Percentiles rank a stretch among this genome's conserved stretches.
phyloP scores from a whole-genome alignment of 2,329 filamentous ascomycete species.

The Didymella lethalis region DNA sequence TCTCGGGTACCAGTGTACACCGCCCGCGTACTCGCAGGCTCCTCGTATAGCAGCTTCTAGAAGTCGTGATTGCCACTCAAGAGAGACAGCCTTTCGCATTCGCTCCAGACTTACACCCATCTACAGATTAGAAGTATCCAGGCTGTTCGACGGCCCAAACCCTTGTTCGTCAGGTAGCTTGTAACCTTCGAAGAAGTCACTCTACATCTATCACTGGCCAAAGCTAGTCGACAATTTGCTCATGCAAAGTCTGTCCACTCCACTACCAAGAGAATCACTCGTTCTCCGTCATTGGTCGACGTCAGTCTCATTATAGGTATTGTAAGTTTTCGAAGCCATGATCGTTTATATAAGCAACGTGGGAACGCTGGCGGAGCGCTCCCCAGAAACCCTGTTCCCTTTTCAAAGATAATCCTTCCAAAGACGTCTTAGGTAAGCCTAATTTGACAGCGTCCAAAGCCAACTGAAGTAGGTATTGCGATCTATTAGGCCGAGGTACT shows the following conservation, averaged over 20 bases:
- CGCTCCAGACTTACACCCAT: constrained; percentile 1
- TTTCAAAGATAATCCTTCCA: background rate
- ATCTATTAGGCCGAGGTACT: background rate
- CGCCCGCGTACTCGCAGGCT: constrained; percentile 1
- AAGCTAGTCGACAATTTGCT: background rate
- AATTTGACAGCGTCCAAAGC: background rate
- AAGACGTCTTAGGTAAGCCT: background rate
- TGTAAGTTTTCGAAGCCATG: too few relatives aligned
- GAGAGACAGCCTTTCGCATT: background rate
- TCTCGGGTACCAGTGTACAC: background rate
- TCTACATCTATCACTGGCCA: background rate
- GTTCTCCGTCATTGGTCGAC: background rate
- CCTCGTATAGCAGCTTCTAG: background rate
- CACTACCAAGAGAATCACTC: background rate
- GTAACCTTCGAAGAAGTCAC: background rate
- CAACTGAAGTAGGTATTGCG: background rate
- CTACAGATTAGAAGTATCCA: background rate
- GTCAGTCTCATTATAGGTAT: background rate
- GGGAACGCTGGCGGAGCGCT: background rate
- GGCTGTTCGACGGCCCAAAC: background rate
- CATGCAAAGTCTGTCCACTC: background rate
- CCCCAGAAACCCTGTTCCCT: background rate
- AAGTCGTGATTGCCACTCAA: background rate
- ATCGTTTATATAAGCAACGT: background rate
- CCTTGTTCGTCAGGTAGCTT: background rate